These are phyloP conservation scores for Nannochloropsis gaditana DNA, from an alignment of 108 stramenopile species.

Conservation along the genomic window DNA sequence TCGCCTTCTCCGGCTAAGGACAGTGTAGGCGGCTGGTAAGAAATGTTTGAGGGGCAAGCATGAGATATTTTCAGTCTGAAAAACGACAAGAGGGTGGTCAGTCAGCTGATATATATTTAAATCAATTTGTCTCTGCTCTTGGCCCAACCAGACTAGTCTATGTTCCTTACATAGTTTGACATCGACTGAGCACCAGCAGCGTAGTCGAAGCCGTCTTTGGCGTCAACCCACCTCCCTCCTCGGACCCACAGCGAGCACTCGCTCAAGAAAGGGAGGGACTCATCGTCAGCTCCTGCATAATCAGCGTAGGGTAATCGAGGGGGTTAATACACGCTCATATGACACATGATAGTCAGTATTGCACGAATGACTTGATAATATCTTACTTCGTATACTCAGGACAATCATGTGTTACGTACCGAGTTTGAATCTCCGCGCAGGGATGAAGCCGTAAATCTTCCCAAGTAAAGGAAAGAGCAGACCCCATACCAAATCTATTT, in stretches of 20 bases:
- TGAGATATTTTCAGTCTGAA: background rate
- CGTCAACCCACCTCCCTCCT: background rate
- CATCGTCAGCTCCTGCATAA: background rate
- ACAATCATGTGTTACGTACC: background rate
- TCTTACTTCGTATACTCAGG: no score
- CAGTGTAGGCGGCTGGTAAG: background rate
- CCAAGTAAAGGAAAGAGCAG: slow-evolving; percentile 1
- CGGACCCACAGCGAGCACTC: background rate
- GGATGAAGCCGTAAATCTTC: background rate
- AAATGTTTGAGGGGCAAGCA: background rate
- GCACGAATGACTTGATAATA: no score
- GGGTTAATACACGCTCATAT: no score
- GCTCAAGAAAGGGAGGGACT: background rate
- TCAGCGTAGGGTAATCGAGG: no score
- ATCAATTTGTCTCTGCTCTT: background rate
- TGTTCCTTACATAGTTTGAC: background rate
- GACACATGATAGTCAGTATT: no score
- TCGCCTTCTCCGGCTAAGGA: background rate
- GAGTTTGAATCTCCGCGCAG: background rate
- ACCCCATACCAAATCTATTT: background rate
- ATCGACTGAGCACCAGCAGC: background rate
- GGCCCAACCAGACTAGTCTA: background rate
- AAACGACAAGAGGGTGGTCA: background rate
- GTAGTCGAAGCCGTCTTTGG: background rate
- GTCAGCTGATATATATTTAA: no score